Conservation (phyloP, 305 asterid species). For the Nicotiana rustica region DNA sequence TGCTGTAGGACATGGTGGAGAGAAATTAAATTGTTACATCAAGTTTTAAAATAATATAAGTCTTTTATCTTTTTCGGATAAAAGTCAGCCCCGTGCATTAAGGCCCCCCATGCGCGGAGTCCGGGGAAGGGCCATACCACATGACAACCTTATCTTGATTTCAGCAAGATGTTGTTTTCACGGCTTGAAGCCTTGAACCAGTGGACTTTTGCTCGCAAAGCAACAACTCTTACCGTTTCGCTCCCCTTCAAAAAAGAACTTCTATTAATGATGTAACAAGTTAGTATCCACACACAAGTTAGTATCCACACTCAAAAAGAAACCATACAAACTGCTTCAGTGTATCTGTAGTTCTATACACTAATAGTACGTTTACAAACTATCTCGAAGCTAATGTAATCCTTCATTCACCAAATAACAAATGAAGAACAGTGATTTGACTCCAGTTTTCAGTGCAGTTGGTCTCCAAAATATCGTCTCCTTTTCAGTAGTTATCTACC, state of each 20-base stretch:
- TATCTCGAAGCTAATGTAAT: slow-evolving; percentile 19
- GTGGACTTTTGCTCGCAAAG: neutral
- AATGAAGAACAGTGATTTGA: slow-evolving; percentile 1
- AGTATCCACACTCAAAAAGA: neutral
- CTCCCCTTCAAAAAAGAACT: neutral
- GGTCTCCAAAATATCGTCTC: slow-evolving; percentile 11
- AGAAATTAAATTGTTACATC: neutral
- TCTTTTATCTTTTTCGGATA: neutral
- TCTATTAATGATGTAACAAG: slow-evolving; percentile 26
- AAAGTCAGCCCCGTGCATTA: neutral
- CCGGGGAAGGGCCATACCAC: neutral
- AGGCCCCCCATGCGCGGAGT: neutral
- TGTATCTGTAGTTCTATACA: neutral
- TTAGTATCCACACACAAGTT: neutral
- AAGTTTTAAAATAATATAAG: neutral
- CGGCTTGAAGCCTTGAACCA: neutral
- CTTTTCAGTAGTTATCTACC: neutral
- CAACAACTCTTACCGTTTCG: neutral
- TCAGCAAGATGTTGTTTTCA: neutral
- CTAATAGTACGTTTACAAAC: neutral
- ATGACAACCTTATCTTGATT: neutral
- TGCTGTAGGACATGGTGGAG: neutral
- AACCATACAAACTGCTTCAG: slow-evolving; percentile 20
- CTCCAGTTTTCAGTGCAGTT: neutral
- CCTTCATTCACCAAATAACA: neutral